A percentile compares a stretch with the other conserved stretches of the same genome.
phyloP scores from a whole-genome alignment of 495 filamentous ascomycete genomes.

The Bryoglossum gracile region DNA sequence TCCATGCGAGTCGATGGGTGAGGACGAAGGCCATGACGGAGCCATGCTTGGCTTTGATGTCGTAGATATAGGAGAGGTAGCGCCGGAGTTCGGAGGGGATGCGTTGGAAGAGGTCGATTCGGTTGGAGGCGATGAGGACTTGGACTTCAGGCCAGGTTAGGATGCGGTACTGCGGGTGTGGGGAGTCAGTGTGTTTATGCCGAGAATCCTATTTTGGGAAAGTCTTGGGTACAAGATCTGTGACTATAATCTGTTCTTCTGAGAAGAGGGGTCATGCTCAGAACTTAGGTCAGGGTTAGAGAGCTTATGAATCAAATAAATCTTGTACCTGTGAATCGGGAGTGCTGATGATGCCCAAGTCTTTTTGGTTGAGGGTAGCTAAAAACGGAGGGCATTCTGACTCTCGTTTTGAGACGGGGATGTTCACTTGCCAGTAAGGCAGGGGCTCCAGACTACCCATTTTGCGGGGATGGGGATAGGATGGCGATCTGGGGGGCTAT shows the following conservation, averaged over 20 bases:
- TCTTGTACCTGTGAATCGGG: too few species aligned
- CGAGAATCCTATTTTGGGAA: not conserved
- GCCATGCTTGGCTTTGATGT: constrained; percentile 57
- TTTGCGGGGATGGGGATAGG: too few species aligned
- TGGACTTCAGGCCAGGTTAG: constrained; percentile 36
- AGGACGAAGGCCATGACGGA: constrained; percentile 70
- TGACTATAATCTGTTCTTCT: too few species aligned
- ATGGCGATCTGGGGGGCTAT: too few species aligned
- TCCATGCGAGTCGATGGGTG: constrained; percentile 58
- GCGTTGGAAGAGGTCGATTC: constrained; percentile 65
- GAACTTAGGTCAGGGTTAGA: too few species aligned
- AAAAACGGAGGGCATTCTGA: constrained; percentile 65
- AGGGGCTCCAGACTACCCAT: constrained; percentile 21
- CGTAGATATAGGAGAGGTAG: constrained; percentile 59
- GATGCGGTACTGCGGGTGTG: constrained; percentile 9
- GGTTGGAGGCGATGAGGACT: constrained; percentile 54
- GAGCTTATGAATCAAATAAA: too few species aligned
- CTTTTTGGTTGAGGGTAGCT: constrained; percentile 43
- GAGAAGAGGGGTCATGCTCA: too few species aligned
- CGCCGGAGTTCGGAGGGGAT: constrained; percentile 63
- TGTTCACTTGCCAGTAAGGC: constrained; percentile 78
- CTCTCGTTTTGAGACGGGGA: constrained; percentile 53
- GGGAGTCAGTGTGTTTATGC: not conserved
- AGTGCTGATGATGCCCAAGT: constrained; percentile 54
- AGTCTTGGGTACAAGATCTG: too few species aligned